These are phyloP conservation scores for Apiotrichum veenhuisii DNA, from an alignment of 1,284 basidiomycete genomes.

Conservation along the genomic window DNA sequence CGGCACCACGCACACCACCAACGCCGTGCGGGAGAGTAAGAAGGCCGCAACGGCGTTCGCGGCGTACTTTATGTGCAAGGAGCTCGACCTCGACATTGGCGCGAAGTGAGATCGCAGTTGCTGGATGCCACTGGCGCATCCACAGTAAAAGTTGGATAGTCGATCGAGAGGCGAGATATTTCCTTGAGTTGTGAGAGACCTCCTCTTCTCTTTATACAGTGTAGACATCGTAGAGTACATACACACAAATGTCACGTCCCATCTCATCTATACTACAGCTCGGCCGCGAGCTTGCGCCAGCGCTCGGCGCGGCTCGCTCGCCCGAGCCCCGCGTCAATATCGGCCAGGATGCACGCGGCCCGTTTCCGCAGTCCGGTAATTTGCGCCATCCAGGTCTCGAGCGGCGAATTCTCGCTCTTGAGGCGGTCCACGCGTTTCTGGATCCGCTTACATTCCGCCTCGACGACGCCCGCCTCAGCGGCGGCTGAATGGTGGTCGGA, in stretches of 20 bases:
- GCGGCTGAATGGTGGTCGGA: conserved; percentile 24
- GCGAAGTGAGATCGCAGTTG: background rate
- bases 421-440: background rate
- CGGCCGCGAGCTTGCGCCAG: conserved; percentile 7
- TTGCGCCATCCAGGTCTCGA: conserved; percentile 1
- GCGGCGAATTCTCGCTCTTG: background rate
- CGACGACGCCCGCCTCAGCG: conserved; percentile 24
- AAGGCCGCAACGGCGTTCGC: conserved; percentile 30
- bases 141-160: background rate
- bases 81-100: conserved; percentile 19
- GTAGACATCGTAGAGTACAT: background rate
- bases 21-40: conserved; percentile 30
- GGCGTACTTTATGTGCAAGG: conserved; percentile 31
- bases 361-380: conserved; percentile 18
- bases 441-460: conserved; percentile 20
- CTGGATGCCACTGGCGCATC: background rate
- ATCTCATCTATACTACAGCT: no score
- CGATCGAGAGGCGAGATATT: no score
- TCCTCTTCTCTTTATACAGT: no score
- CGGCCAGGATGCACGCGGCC: conserved; percentile 19
- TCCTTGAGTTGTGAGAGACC: no score
- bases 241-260: background rate
- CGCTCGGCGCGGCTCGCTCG: conserved; percentile 24
- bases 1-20: conserved; percentile 12
- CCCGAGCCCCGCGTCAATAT: conserved; percentile 32